Conservation (phyloP, 2,329 filamentous ascomycete species). For the Ophiostoma sp. region DNA sequence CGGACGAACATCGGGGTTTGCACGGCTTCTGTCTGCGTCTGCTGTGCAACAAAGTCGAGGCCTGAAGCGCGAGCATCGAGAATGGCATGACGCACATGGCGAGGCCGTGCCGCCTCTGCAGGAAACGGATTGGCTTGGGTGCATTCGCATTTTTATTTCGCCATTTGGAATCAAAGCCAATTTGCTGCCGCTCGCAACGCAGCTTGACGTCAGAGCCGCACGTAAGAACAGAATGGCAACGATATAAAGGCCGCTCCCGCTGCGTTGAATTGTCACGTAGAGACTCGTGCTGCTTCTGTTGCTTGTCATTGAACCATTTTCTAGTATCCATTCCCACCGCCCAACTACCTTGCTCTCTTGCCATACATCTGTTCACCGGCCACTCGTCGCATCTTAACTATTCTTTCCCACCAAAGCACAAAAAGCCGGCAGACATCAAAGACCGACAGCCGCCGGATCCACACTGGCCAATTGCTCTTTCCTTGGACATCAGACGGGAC, state of each 20-base stretch:
- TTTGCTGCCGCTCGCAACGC: background rate
- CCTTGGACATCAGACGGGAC: background rate
- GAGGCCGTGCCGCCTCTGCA: background rate
- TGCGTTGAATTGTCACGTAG: background rate
- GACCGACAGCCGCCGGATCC: conserved; percentile 3
- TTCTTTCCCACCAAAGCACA: background rate
- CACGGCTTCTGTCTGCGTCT: conserved; percentile 20
- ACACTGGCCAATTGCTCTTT: background rate
- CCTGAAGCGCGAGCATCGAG: background rate
- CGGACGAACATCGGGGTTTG: conserved; percentile 26
- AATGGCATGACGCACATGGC: conserved; percentile 17
- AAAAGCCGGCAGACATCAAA: conserved; percentile 5
- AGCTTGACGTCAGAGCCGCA: conserved; percentile 9
- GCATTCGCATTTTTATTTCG: background rate
- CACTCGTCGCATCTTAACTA: background rate
- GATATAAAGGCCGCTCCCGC: conserved; percentile 9
- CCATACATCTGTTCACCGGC: background rate
- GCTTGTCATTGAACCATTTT: too few relatives aligned
- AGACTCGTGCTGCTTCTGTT: too few relatives aligned
- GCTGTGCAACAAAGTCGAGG: background rate
- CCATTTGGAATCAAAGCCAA: background rate
- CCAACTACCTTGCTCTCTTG: background rate
- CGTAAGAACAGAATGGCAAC: background rate
- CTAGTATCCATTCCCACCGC: background rate
- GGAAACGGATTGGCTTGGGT: background rate